phyloP scores from a whole-genome alignment of 2,329 filamentous ascomycete genomes.

The Talaromyces sp. region DNA sequence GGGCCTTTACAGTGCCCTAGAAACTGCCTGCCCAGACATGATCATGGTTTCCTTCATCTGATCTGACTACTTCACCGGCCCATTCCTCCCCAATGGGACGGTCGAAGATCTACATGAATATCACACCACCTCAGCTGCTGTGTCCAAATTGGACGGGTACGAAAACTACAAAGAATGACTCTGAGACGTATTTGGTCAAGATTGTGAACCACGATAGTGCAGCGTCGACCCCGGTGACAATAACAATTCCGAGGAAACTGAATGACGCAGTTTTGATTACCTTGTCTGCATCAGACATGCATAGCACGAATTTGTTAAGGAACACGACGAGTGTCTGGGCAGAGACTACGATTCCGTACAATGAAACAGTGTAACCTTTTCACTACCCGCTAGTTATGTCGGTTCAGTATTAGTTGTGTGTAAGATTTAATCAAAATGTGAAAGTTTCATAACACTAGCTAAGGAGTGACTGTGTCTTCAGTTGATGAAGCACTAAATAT shows the following conservation, averaged over 20 bases:
- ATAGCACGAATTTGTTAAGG: not conserved
- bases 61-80: not conserved
- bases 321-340: not conserved
- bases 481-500: not conserved
- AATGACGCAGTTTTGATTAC: not conserved
- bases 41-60: conserved; percentile 10
- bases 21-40: conserved; percentile 45
- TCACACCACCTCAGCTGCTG: not conserved
- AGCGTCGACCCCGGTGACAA: not conserved
- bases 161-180: conserved; percentile 1
- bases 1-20: conserved; percentile 55
- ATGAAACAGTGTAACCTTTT: not conserved
- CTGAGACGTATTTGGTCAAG: not conserved
- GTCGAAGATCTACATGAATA: not conserved
- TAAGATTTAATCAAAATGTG: no score
- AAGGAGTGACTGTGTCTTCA: not conserved
- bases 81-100: not conserved
- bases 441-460: not conserved
- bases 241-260: not conserved
- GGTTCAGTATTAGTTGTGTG: not conserved
- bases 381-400: not conserved
- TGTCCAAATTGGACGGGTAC: not conserved
- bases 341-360: not conserved
- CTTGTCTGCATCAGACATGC: not conserved
- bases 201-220: not conserved